Base-by-base conservation (phyloP, 164 flowering plant species). In the Aristolochia californica region DNA sequence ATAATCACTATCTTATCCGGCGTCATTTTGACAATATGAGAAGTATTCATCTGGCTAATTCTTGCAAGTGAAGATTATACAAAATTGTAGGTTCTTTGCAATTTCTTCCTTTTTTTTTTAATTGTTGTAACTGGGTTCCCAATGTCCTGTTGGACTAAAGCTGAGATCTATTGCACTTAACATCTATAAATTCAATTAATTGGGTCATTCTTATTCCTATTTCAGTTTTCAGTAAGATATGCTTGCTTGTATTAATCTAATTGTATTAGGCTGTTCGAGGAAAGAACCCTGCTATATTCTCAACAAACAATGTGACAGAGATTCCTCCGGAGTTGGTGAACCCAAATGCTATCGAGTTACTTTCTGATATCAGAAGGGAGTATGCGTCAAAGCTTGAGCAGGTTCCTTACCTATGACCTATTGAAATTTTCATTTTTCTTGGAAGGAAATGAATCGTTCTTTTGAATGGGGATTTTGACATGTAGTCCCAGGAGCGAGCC, bases 401-500 rank as follows among this genome's bases (percentile, higher is more conserved):
- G 89, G 91, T 87, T 22, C 47, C 15, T 14, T 22, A 21, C 21
- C 55, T 18, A 44, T 44, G 27, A 56, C 26, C 21, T 15, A 4
- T 54, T 18, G n/a, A 21, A 30, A 2, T n/a, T 22, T 0, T 8
- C 23, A 52, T 52, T 52, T 11, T 7, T 24, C 55, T 23, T 1
- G 16, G 34, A 12, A 24, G 25, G n/a, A 7, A 9, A 22, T 5
- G 24, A 12, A 12, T 8, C 27, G 24, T 13, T 12, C 1, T 23
- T 11, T 12, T 38, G 23, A 43, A 14, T 38, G 48, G 16, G 48
- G 5, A 14, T 16, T 60, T 60, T 26, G 44, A 62, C 45, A 62
- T 75, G 70, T 78, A 87, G 91, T 84, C 96, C 24, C 82, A 80
- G 54, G 88, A 82, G 55, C 80, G 90, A 20, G 84, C 88, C 8